These are phyloP conservation scores for Bullera alba DNA, from an alignment of 768 basidiomycete species.

Conservation along the genomic window DNA sequence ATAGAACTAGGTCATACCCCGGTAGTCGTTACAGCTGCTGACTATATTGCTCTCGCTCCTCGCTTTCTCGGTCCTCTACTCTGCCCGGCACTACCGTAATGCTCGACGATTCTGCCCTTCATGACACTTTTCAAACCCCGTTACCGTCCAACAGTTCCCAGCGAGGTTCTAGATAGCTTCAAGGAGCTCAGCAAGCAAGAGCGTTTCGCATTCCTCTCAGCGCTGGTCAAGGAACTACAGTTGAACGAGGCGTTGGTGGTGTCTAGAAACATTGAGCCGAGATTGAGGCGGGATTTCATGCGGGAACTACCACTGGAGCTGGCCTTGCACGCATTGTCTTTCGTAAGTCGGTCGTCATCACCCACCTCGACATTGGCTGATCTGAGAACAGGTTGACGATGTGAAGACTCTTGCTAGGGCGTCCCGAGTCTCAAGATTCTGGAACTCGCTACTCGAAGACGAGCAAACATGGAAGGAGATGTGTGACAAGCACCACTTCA, in stretches of 20 bases:
- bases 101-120: neutral
- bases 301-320: constrained; percentile 63
- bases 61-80: too few species aligned
- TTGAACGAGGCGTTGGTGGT: constrained; percentile 39
- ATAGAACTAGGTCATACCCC: too few species aligned
- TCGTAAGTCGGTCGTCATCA: constrained; percentile 43
- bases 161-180: constrained; percentile 10
- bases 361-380: neutral
- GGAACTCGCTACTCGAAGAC: constrained; percentile 64
- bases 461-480: constrained; percentile 74
- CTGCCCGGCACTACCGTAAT: neutral
- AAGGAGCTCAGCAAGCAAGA: constrained; percentile 3
- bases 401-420: constrained; percentile 64
- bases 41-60: too few species aligned
- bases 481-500: constrained; percentile 57
- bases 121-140: neutral
- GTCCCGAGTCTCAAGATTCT: constrained; percentile 62
- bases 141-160: too few species aligned
- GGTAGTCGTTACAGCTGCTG: too few species aligned
- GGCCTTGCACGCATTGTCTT: constrained; percentile 64
- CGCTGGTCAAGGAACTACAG: constrained; percentile 31
- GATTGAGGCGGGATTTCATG: constrained; percentile 46
- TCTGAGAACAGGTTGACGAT: constrained; percentile 66
- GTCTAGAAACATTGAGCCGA: constrained; percentile 38
- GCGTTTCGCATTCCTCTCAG: constrained; percentile 31